These are phyloP conservation scores for Colletotrichum trifolii DNA, from an alignment of 2,329 filamentous ascomycete species.

Conservation along the genomic window DNA sequence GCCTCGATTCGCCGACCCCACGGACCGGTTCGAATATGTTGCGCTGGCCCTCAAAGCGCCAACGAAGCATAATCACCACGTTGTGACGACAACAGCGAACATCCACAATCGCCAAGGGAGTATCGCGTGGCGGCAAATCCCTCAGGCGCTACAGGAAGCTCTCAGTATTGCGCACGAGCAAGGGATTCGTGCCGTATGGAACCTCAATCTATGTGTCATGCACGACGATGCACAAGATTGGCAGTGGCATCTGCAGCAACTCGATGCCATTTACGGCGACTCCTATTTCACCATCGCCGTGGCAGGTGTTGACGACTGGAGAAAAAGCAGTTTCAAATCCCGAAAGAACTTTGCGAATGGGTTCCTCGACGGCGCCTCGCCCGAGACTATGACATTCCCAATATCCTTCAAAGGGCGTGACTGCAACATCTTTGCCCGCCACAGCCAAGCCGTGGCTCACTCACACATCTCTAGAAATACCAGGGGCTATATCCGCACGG, in stretches of 20 bases:
- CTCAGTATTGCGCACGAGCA: slow-evolving; percentile 13
- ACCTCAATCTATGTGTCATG: slow-evolving; percentile 9
- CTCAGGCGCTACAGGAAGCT: slow-evolving; percentile 14
- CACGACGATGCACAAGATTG: slow-evolving; percentile 7
- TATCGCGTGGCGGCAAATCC: slow-evolving; percentile 23
- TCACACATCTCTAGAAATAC: neutral
- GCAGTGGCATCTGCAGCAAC: slow-evolving; percentile 18
- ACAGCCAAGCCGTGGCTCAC: neutral
- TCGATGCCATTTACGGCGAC: slow-evolving; percentile 6
- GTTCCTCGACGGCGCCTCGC: neutral
- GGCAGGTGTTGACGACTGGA: neutral
- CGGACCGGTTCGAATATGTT: neutral
- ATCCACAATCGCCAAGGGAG: neutral
- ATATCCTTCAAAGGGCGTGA: neutral
- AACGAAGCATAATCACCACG: neutral
- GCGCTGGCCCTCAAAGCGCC: neutral
- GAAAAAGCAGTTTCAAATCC: slow-evolving; percentile 2
- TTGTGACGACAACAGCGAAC: slow-evolving; percentile 7
- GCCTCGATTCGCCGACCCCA: neutral
- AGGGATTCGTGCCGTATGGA: slow-evolving; percentile 5
- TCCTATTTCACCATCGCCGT: slow-evolving; percentile 23
- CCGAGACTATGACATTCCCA: no score
- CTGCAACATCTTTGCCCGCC: neutral
- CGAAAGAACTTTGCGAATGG: neutral
- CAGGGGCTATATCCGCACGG: neutral